Evolutionary conservation across 345 rosid genomes (phyloP).

Genomic region (Citrus reticulata): DNA sequence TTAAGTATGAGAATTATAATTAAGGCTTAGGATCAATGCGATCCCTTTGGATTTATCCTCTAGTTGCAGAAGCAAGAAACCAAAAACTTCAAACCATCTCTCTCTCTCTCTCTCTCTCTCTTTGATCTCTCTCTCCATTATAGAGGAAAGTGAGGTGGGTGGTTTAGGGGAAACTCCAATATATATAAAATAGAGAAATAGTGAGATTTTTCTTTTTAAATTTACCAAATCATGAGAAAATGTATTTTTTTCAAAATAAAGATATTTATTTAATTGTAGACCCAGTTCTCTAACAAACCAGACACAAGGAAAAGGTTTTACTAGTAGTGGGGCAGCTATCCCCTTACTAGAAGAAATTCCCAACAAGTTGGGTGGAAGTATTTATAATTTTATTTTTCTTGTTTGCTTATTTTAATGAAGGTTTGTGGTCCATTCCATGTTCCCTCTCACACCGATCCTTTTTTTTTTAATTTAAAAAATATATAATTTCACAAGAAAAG

Average conservation of each 20-base stretch:
- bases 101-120: not conserved
- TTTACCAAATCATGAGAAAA: not conserved
- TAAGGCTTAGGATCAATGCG: slow-evolving; percentile 85
- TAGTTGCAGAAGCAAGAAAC: slow-evolving; percentile 43
- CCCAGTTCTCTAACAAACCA: slow-evolving; percentile 50
- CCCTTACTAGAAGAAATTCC: slow-evolving; percentile 59
- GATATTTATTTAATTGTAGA: slow-evolving; percentile 23
- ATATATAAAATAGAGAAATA: slow-evolving; percentile 29
- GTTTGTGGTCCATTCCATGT: slow-evolving; percentile 66
- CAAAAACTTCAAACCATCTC: not conserved
- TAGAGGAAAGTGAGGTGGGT: slow-evolving; percentile 32
- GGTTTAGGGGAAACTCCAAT: slow-evolving; percentile 28
- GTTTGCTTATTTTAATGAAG: slow-evolving; percentile 39
- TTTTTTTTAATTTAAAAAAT: slow-evolving; percentile 18
- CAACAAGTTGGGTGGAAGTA: slow-evolving; percentile 66
- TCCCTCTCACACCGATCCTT: slow-evolving; percentile 38
- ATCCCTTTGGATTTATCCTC: slow-evolving; percentile 99
- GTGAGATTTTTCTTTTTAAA: too few species aligned
- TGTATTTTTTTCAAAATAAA: not conserved
- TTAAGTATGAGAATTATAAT: not conserved
- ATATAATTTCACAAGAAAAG: slow-evolving; percentile 24
- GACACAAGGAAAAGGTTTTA: slow-evolving; percentile 41
- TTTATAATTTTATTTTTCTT: slow-evolving; percentile 28
- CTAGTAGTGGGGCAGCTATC: slow-evolving; percentile 35
- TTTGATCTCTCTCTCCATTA: slow-evolving; percentile 5